Percentiles rank a stretch among this genome's conserved stretches.
These are phyloP conservation scores for Epichloe elymi DNA, from an alignment of 2,329 filamentous ascomycete species.

Conservation along the genomic window DNA sequence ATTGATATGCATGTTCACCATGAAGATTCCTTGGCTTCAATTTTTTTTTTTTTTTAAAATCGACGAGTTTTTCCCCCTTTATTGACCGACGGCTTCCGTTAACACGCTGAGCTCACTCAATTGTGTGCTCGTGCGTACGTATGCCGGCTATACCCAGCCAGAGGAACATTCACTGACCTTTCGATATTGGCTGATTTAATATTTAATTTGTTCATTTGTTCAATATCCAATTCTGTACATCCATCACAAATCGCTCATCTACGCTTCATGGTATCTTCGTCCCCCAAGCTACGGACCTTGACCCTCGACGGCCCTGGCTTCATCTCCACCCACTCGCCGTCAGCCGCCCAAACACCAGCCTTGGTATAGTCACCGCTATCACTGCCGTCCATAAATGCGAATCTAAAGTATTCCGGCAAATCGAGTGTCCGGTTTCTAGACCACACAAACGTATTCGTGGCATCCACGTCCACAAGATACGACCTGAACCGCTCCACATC, in stretches of 20 bases:
- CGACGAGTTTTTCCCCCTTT: no score
- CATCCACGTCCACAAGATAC: conserved; percentile 47
- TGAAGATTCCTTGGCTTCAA: no score
- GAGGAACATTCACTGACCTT: no score
- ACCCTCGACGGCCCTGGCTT: conserved; percentile 42
- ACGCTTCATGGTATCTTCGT: neutral
- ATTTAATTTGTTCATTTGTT: no score
- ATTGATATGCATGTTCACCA: no score
- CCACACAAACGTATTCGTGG: conserved; percentile 43
- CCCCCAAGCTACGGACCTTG: conserved; percentile 14
- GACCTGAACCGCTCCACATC: conserved; percentile 71
- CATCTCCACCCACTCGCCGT: conserved; percentile 56
- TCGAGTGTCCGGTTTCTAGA: conserved; percentile 30
- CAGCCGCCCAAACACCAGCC: conserved; percentile 54
- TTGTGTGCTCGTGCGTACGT: no score
- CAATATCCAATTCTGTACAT: no score
- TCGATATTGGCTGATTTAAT: no score
- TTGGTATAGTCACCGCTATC: conserved; percentile 58
- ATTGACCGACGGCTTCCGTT: no score
- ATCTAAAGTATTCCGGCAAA: conserved; percentile 62
- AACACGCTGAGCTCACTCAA: no score
- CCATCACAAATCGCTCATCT: neutral
- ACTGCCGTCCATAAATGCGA: conserved; percentile 58
- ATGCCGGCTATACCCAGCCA: no score
- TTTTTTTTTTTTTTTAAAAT: no score